Conservation (phyloP, 1,284 basidiomycete species). For the Leucoagaricus sp. region DNA sequence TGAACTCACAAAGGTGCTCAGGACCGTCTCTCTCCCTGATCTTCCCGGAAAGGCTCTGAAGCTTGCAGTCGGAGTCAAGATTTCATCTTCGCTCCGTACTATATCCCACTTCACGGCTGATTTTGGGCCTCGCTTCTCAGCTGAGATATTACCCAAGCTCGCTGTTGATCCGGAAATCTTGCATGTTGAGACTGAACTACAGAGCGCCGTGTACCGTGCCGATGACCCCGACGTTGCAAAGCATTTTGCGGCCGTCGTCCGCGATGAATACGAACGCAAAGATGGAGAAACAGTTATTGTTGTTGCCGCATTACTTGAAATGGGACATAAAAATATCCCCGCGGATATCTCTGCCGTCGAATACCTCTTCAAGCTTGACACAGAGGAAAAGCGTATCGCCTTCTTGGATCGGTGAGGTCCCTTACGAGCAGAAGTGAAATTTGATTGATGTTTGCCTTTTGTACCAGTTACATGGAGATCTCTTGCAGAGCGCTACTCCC, state of each 20-base stretch:
- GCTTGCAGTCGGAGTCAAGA: conserved; percentile 50
- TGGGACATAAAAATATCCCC: conserved; percentile 39
- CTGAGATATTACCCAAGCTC: conserved; percentile 46
- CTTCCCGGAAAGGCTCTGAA: conserved; percentile 45
- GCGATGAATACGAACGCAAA: conserved; percentile 39
- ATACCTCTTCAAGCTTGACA: conserved; percentile 44
- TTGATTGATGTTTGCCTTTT: conserved; percentile 5
- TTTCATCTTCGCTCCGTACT: conserved; percentile 53
- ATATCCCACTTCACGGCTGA: conserved; percentile 57
- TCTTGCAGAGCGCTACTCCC: conserved; percentile 50
- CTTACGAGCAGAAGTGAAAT: too few relatives aligned
- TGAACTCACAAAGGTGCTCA: conserved; percentile 20
- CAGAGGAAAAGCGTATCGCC: conserved; percentile 38
- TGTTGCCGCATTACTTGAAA: conserved; percentile 49
- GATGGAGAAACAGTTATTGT: conserved; percentile 44
- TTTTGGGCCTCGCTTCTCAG: conserved; percentile 52
- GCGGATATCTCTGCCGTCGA: conserved; percentile 44
- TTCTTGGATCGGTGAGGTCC: conserved; percentile 44
- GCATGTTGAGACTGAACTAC: conserved; percentile 43
- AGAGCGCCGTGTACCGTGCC: conserved; percentile 43
- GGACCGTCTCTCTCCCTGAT: conserved; percentile 46
- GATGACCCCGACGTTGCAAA: conserved; percentile 46
- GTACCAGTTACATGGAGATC: conserved; percentile 44
- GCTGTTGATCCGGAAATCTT: conserved; percentile 40
- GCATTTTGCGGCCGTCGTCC: conserved; percentile 49